A percentile compares a stretch with the other conserved stretches of the same genome.
Evolutionary conservation across 441 rosid species (phyloP).

Genomic region (Mallotus japonicus): DNA sequence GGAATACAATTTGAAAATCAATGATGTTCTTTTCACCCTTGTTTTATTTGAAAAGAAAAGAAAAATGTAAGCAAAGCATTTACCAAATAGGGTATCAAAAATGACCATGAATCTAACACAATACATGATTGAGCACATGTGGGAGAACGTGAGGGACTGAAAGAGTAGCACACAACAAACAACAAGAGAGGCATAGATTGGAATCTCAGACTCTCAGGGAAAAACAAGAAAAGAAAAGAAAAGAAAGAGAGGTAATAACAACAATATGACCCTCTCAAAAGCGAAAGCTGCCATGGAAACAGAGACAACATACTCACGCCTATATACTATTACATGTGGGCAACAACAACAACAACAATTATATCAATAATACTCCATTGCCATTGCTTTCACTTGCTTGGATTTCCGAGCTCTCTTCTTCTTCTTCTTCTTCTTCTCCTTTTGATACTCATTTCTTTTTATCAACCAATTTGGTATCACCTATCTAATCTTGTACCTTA

Average conservation of each 20-base stretch:
- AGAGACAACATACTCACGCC: conserved; percentile 43
- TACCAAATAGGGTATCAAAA: conserved; percentile 12
- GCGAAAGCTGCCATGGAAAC: conserved; percentile 53
- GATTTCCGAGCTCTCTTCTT: conserved; percentile 30
- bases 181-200: conserved; percentile 27
- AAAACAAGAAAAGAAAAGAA: conserved; percentile 4
- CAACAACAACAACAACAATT: conserved; percentile 16
- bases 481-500: conserved; percentile 21
- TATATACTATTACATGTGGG: conserved; percentile 27
- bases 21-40: background rate
- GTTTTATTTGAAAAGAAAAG: background rate
- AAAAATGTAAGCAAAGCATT: background rate
- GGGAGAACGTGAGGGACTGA: conserved; percentile 42
- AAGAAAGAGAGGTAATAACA: conserved; percentile 7
- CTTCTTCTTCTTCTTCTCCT: conserved; percentile 8
- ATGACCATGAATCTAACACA: conserved; percentile 24
- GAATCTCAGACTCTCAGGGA: conserved; percentile 27
- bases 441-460: background rate
- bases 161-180: conserved; percentile 4
- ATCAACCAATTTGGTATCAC: conserved; percentile 19
- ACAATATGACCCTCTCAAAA: conserved; percentile 40
- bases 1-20: background rate
- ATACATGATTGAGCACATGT: conserved; percentile 43
- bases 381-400: conserved; percentile 14
- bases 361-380: background rate